Conservation (phyloP, 768 basidiomycete genomes). For the Hygrocybe punicea region DNA sequence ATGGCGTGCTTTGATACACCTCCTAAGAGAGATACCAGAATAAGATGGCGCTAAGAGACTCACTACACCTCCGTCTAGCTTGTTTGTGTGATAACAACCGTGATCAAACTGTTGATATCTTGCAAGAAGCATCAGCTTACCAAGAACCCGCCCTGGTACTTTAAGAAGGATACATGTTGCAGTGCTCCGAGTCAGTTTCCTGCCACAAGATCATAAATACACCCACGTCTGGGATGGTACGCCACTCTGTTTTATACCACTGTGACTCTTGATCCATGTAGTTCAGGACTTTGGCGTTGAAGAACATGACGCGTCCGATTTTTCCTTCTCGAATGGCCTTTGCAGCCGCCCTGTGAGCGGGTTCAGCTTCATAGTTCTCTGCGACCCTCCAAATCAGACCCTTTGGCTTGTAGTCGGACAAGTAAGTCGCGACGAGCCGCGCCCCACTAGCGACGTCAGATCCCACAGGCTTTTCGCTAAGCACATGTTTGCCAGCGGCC, state of each 20-base stretch:
- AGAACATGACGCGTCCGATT: constrained; percentile 71
- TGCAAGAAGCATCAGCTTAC: no score
- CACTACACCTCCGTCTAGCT: no score
- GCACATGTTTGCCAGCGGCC: constrained; percentile 79
- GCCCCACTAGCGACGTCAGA: constrained; percentile 63
- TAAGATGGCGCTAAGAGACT: no score
- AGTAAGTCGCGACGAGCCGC: constrained; percentile 63
- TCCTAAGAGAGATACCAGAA: background rate
- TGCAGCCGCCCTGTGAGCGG: constrained; percentile 48
- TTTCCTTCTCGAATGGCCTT: constrained; percentile 52
- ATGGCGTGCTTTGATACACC: constrained; percentile 52
- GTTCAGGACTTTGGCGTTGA: constrained; percentile 52
- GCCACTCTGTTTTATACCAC: constrained; percentile 83
- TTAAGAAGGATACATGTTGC: no score
- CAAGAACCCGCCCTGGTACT: no score
- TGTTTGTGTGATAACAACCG: no score
- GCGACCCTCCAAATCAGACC: constrained; percentile 78
- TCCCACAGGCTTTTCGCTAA: constrained; percentile 86
- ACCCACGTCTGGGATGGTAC: constrained; percentile 75
- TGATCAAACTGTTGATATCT: no score
- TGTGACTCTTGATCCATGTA: constrained; percentile 60
- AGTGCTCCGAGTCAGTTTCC: no score
- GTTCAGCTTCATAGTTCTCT: constrained; percentile 73
- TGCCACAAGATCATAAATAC: background rate
- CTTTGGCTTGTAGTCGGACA: constrained; percentile 58